Evolutionary conservation across 257 asterid genomes (phyloP).

Genomic region (Nicotiana attenuata): DNA sequence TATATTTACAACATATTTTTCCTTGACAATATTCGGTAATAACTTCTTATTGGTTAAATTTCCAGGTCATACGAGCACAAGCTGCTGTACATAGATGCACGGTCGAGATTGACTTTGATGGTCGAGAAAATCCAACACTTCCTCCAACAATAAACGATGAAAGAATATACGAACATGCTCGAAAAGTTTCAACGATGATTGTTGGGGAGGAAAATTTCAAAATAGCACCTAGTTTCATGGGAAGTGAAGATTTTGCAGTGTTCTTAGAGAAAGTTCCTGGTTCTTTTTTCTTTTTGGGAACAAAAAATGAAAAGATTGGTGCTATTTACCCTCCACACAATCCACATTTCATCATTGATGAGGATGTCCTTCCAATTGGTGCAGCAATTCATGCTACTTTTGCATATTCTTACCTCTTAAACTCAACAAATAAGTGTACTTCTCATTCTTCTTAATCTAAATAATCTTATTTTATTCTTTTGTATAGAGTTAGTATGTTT

Average conservation of each 20-base stretch:
- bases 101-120: constrained; percentile 34
- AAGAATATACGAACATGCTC: constrained; percentile 25
- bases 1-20: too few relatives aligned
- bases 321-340: constrained; percentile 43
- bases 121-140: constrained; percentile 32
- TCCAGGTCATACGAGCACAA: constrained; percentile 40
- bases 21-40: background rate
- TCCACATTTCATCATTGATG: constrained; percentile 47
- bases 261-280: constrained; percentile 37
- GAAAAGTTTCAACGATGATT: constrained; percentile 24
- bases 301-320: constrained; percentile 29
- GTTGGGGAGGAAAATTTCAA: constrained; percentile 35
- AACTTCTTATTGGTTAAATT: background rate
- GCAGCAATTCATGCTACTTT: constrained; percentile 52
- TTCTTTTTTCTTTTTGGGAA: constrained; percentile 33
- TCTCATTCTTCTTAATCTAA: background rate
- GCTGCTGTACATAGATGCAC: constrained; percentile 35
- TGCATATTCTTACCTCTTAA: constrained; percentile 36
- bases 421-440: constrained; percentile 7
- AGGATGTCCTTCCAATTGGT: constrained; percentile 48
- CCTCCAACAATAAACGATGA: constrained; percentile 48
- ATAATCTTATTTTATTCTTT: background rate
- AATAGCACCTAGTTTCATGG: constrained; percentile 36
- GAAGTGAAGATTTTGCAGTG: constrained; percentile 57
- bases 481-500: background rate